Evolutionary conservation across 2,329 filamentous ascomycete species (phyloP), one percentile per base, ranked within the genome.

Genomic region (Cucurbitaria berberidis): DNA sequence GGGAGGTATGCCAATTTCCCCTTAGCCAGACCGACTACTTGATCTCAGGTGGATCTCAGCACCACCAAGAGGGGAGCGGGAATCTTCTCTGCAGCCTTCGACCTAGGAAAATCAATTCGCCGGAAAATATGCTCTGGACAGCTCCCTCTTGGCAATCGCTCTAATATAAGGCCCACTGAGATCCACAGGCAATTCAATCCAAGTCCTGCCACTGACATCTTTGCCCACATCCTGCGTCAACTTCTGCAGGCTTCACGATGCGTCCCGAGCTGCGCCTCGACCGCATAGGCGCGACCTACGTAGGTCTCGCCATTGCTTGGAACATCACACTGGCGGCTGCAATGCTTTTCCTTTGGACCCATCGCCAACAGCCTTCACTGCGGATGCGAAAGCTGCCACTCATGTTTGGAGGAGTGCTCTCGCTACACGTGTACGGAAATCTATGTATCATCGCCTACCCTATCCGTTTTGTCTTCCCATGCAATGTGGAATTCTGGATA

Each of bases 351-450:
- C 61, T 67, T 4, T 67, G 64, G 64, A 47, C 13, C 13, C 54
- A 70, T 55, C 67, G 70, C 13, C 53, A 68, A 15, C 55, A 69
- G 16, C 70, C 68, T 5, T 70, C 64, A 8, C 54, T 73, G 2
- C 68, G 66, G 2, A 73, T 73, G 51, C 69, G 70, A 24, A 60
- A 63, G 26, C 54, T 73, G 16, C 66, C 68, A 2, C 40, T 73
- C 15, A 36, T 73, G 11, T 68, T 72, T 22, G 42, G 51, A 11
- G 69, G 63, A 24, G 49, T 70, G 10, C 29, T 57, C 27, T 61
- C 59, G 5, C 59, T 73, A 2, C 69, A 73, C 40, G 44, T 64
- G 1, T 73, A 73, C 51, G 70, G 60, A 16, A 43, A 58, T 21
- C 42, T 70, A 1, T 65, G 63, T 40, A 38, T 63, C 4, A 22